Conservation (phyloP, 1,139 yeast species). For the Candida pseudoviswanathii region DNA sequence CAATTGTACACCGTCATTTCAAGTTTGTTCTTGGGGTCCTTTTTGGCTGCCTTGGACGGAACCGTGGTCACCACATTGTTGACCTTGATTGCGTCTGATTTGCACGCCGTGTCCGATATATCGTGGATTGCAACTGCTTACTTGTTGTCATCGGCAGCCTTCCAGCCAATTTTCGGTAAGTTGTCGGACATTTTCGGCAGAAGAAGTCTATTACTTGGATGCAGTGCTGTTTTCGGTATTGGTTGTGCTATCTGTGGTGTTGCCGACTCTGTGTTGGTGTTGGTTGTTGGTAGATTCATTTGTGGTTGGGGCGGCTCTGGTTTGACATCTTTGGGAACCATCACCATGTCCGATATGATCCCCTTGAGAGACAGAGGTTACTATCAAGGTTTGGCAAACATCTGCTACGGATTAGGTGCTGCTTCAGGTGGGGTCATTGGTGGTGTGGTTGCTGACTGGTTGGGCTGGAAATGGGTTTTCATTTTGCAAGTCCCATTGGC, state of each 20-base stretch:
- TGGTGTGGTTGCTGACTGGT: conserved; percentile 66
- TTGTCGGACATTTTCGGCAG: conserved; percentile 86
- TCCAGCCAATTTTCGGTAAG: conserved; percentile 79
- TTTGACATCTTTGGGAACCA: conserved; percentile 51
- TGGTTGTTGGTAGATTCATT: conserved; percentile 60
- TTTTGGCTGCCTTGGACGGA: conserved; percentile 46
- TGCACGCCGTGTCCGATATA: conserved; percentile 40
- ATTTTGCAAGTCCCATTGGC: conserved; percentile 65
- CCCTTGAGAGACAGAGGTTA: conserved; percentile 55
- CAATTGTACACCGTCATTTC: conserved; percentile 35
- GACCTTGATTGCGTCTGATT: conserved; percentile 46
- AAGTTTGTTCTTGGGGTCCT: conserved; percentile 41
- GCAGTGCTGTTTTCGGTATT: conserved; percentile 37
- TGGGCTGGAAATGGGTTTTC: conserved; percentile 78
- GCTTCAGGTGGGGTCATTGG: conserved; percentile 63
- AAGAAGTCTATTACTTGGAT: conserved; percentile 41
- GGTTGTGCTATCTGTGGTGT: conserved; percentile 43
- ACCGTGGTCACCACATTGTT: conserved; percentile 49
- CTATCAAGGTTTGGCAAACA: conserved; percentile 54
- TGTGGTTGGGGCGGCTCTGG: conserved; percentile 65
- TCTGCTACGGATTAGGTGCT: conserved; percentile 52
- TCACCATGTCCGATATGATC: conserved; percentile 54
- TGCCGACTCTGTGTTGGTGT: conserved; percentile 39
- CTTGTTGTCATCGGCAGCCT: conserved; percentile 45
- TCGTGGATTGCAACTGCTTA: conserved; percentile 53